Percentiles rank a stretch among this genome's conserved stretches.
Conservation (phyloP, 2,329 filamentous ascomycete genomes). For the Mollisia scopiformis region DNA sequence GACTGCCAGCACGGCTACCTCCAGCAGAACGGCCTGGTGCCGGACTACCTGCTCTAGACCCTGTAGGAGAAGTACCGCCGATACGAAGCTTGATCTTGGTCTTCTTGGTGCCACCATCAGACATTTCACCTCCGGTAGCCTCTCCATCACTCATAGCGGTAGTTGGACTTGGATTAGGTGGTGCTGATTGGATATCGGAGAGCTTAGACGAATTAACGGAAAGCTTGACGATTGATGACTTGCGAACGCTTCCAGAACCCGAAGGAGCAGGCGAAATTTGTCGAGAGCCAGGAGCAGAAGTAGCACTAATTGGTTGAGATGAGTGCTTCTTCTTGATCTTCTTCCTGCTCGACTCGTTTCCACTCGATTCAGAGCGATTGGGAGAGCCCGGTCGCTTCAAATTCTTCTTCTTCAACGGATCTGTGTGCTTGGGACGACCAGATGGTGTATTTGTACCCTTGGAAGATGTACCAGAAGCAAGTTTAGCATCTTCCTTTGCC, state of each 20-base stretch:
- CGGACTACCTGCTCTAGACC: conserved; percentile 66
- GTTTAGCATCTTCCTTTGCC: conserved; percentile 49
- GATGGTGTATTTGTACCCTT: conserved; percentile 74
- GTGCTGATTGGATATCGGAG: conserved; percentile 30
- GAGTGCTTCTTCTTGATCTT: conserved; percentile 73
- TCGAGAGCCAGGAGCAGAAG: conserved; percentile 51
- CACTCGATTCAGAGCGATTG: conserved; percentile 83
- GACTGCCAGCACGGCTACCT: conserved; percentile 37
- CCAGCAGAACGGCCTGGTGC: conserved; percentile 32
- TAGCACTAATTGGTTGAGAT: conserved; percentile 55
- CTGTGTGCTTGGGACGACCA: conserved; percentile 54
- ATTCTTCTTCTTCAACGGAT: conserved; percentile 53
- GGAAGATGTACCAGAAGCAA: conserved; percentile 54
- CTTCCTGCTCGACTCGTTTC: conserved; percentile 85
- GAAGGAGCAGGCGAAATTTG: conserved; percentile 32
- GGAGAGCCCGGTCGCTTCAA: conserved; percentile 88
- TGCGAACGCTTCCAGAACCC: conserved; percentile 27
- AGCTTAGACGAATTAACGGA: conserved; percentile 34
- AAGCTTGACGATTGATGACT: conserved; percentile 35
- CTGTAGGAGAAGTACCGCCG: conserved; percentile 50
- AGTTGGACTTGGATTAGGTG: conserved; percentile 42
- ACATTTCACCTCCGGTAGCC: conserved; percentile 69
- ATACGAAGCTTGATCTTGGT: conserved; percentile 58
- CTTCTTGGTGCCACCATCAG: conserved; percentile 62
- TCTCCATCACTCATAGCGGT: conserved; percentile 73